Conservation (phyloP, 164 flowering plant species). For the Piper betle region DNA sequence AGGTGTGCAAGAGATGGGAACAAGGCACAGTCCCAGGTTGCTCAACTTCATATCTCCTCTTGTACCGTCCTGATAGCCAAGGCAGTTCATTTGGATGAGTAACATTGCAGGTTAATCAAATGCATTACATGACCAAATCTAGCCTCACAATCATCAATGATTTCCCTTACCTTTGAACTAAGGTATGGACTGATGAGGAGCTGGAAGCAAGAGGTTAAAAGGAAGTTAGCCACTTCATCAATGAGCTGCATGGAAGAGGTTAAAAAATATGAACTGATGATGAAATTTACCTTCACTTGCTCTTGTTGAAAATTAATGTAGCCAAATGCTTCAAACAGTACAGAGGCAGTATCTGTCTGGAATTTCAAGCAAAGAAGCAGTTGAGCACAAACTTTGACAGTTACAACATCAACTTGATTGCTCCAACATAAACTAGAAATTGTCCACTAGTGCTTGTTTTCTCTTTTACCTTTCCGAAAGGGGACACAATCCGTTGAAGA, state of each 20-base stretch:
- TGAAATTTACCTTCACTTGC: conserved; percentile 44
- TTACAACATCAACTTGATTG: not conserved
- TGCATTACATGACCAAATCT: not conserved
- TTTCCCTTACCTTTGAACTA: conserved; percentile 42
- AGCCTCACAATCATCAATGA: not conserved
- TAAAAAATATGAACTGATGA: too few species aligned
- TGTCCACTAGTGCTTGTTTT: not conserved
- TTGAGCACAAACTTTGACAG: not conserved
- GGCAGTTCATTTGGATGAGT: not conserved
- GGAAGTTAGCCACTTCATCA: not conserved
- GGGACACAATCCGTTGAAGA: conserved; percentile 76
- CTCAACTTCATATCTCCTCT: conserved; percentile 31
- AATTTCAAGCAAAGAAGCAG: conserved; percentile 1
- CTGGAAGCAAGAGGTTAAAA: conserved; percentile 19
- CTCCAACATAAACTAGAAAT: not conserved
- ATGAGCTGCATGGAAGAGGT: too few species aligned
- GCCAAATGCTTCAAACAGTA: conserved; percentile 47
- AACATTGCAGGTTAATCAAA: not conserved
- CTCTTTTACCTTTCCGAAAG: conserved; percentile 57
- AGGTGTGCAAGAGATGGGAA: conserved; percentile 53
- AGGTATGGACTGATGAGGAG: conserved; percentile 46
- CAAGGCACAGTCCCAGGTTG: conserved; percentile 56
- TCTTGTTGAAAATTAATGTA: conserved; percentile 53
- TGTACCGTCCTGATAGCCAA: conserved; percentile 29
- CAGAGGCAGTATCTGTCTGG: conserved; percentile 78